Percentiles rank a stretch among this genome's conserved stretches.
phyloP scores from a whole-genome alignment of 768 basidiomycete genomes.

The Infundibulicybe gibba region DNA sequence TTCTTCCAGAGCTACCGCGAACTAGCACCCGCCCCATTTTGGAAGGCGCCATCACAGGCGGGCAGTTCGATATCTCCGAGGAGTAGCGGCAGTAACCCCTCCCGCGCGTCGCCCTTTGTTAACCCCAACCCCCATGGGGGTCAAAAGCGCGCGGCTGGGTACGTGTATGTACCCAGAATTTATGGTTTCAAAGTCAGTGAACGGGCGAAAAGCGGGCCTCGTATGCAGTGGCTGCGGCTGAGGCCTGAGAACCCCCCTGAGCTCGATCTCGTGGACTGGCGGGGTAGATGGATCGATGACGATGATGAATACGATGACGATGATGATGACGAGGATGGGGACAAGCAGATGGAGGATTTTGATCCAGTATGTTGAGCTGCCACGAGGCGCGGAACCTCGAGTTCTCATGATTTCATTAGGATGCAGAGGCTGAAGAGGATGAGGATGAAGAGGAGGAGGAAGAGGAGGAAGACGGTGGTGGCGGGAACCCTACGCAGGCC shows the following conservation, averaged over 20 bases:
- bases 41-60: conserved; percentile 61
- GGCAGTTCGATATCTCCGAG: conserved; percentile 58
- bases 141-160: conserved; percentile 83
- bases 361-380: conserved; percentile 55
- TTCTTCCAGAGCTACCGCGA: conserved; percentile 99
- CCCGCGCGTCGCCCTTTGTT: conserved; percentile 57
- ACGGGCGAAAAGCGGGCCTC: conserved; percentile 87
- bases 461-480: conserved; percentile 58
- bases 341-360: conserved; percentile 84
- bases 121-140: conserved; percentile 90
- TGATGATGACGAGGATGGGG: conserved; percentile 69
- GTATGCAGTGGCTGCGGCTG: conserved; percentile 95
- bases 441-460: conserved; percentile 61
- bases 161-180: conserved; percentile 88
- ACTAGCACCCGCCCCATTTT: conserved; percentile 91
- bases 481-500: conserved; percentile 26
- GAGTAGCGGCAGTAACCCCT: conserved; percentile 45
- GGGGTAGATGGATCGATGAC: conserved; percentile 81
- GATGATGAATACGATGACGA: conserved; percentile 60
- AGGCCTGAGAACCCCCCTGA: conserved; percentile 79
- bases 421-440: conserved; percentile 39
- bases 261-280: conserved; percentile 85
- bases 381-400: too few relatives aligned
- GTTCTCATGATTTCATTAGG: conserved; percentile 26
- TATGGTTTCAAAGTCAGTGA: conserved; percentile 99